Base-by-base conservation (phyloP, 139 green algal genomes). In the Desmodesmus armatus region DNA sequence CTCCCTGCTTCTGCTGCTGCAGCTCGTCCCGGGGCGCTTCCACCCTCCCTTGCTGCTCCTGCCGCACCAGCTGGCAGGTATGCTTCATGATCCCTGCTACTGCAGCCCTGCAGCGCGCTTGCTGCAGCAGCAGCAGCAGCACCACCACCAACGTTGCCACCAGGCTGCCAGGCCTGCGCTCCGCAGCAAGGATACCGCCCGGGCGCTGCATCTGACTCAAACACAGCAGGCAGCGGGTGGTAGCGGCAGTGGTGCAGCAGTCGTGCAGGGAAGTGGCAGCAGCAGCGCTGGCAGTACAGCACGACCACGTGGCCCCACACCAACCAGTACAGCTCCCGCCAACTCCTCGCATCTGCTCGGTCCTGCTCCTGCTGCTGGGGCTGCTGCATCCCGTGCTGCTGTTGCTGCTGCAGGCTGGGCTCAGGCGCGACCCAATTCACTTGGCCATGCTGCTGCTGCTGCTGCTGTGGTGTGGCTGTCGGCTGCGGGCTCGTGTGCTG, bases 281-380 rank as follows among this genome's bases (percentile, higher is more conserved):
- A 35, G 66, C 84, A 88, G 13, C 39, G 23, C 17, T 66, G 49
- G 62, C 84, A 88, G 75, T 80, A 80, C 63, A 88, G 43, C 75
- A 88, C 84, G 15, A 43, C 69, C 33, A 85, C 75, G 49, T 80
- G 53, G 15, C 75, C 63, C 84, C 84, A 88, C 2, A 62, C 72
- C 6, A 60, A 43, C 53, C 58, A 88, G 66, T 66, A 88, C 43
- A 88, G 69, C 13, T 70, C 44, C 11, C 78, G 78, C 75, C 75
- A 85, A 11, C 44, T 13, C 27, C 17, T 41, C 23, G 31, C 5
- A 47, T 6, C 17, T 33, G 7, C 15, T 41, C 37, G 65, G 19
- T 62, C 0, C 58, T 47, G 2, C 15, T 49, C 15, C 41, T 78
- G 63, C 31, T 63, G 79, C 47, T 55, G 47, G 5, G 31, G 37